Base-by-base conservation (phyloP, 441 rosid species). In the Heliophila coronopifolia region DNA sequence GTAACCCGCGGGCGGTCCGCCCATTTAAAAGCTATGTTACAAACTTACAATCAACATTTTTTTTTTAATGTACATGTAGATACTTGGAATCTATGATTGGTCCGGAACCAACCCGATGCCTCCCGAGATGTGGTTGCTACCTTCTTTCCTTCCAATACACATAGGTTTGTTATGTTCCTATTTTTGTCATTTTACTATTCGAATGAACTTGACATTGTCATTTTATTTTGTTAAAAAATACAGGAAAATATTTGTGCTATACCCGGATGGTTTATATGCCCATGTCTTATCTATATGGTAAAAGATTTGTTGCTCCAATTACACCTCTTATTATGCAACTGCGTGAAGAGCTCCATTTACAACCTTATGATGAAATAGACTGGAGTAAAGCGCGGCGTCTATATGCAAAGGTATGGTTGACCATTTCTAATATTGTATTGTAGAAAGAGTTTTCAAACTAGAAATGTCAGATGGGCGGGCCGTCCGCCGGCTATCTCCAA, bases 41-140 rank as follows among this genome's bases (percentile, higher is more conserved):
- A n/a, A n/a, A n/a, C n/a, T n/a, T 30, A 23, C 2, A 7, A 15
- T n/a, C 22, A 40, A 18, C 2, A 5, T 11, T 7, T 9, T 33
- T 25, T 22, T 14, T 10, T 42, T 6, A 33, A 38, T 72, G n/a
- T n/a, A n/a, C n/a, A n/a, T 54, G 34, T 50, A 84, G 93, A 72
- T 79, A 11, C 74, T 81, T 4, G 94, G 90, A 63, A 12, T 80
- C 37, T 85, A 79, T 58, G 87, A 85, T 16, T 84, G 94, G 94
- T 62, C 74, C 9, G 94, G 90, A 12, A 71, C 79, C 51, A 81
- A 84, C 6, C 94, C 90, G 2, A 39, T 81, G 59, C 90, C 90
- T 36, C 94, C 94, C 0, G 94, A 84, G 64, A 51, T 85, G 10
- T 71, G 81, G 71, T 78, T 85, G 59, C 54, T 85, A 8, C 90